These are phyloP conservation scores for Spergularia bocconei DNA, from an alignment of 148 eudicot genomes.

Conservation along the genomic window DNA sequence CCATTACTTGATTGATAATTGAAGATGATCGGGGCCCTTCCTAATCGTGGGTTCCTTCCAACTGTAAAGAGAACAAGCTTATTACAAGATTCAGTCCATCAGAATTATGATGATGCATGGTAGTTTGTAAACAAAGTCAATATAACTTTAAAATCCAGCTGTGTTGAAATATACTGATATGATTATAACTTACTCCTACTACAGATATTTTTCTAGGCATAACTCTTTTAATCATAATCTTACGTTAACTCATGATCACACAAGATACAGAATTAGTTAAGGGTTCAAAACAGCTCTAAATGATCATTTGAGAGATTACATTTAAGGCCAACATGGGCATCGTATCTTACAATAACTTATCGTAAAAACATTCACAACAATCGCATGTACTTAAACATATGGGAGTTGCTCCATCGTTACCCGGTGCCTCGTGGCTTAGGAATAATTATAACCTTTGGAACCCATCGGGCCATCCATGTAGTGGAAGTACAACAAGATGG, in stretches of 20 bases:
- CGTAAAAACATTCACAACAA: too few relatives aligned
- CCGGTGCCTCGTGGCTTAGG: too few relatives aligned
- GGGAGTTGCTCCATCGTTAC: too few relatives aligned
- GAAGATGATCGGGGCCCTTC: conserved; percentile 18
- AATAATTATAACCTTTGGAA: not conserved
- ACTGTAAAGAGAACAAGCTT: conserved; percentile 32
- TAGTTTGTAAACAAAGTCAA: conserved; percentile 27
- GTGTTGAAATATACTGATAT: conserved; percentile 7
- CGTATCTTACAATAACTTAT: too few relatives aligned
- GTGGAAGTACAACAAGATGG: conserved; percentile 26
- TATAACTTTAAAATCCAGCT: conserved; percentile 27
- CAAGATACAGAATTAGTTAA: too few relatives aligned
- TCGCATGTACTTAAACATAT: too few relatives aligned
- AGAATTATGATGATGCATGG: conserved; percentile 29
- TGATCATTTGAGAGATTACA: too few relatives aligned
- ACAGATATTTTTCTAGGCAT: not conserved
- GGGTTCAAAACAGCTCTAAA: too few relatives aligned
- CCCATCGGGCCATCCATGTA: conserved; percentile 21
- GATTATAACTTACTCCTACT: not conserved
- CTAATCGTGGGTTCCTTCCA: conserved; percentile 32
- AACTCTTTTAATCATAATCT: not conserved
- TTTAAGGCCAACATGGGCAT: too few relatives aligned
- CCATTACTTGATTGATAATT: conserved; percentile 9
- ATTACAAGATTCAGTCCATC: conserved; percentile 18
- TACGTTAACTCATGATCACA: too few relatives aligned